These are phyloP conservation scores for Skeletonema tropicum DNA, from an alignment of 108 stramenopile genomes.

Conservation along the genomic window DNA sequence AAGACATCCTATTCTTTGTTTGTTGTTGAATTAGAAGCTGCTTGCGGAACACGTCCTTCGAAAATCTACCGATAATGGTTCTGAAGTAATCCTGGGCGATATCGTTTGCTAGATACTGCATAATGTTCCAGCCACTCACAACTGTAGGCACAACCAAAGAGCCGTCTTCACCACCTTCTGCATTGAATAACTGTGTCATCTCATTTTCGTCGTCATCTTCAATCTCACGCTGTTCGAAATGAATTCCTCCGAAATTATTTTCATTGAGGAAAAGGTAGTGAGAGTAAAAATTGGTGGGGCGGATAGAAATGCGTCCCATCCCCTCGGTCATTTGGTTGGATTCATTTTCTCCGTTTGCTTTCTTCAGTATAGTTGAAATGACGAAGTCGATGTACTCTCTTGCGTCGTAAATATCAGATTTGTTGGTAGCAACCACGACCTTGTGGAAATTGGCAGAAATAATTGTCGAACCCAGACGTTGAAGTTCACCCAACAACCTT, in stretches of 20 bases:
- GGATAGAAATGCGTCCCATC: slow-evolving; percentile 69
- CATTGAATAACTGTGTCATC: slow-evolving; percentile 37
- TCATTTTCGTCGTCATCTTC: slow-evolving; percentile 61
- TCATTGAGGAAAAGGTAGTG: slow-evolving; percentile 93
- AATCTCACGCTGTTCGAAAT: slow-evolving; percentile 67
- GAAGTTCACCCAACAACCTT: slow-evolving; percentile 91
- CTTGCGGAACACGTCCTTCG: slow-evolving; percentile 76
- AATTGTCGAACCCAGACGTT: slow-evolving; percentile 92
- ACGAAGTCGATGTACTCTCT: slow-evolving; percentile 94
- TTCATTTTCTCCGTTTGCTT: slow-evolving; percentile 41
- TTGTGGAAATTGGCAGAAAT: slow-evolving; percentile 90
- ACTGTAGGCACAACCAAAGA: slow-evolving; percentile 73
- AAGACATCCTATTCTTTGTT: slow-evolving; percentile 22
- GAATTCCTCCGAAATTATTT: slow-evolving; percentile 93
- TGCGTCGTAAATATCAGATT: slow-evolving; percentile 79
- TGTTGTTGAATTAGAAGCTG: slow-evolving; percentile 64
- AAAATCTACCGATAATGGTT: slow-evolving; percentile 80
- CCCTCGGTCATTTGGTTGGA: slow-evolving; percentile 49
- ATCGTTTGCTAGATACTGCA: slow-evolving; percentile 80
- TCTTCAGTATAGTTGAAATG: slow-evolving; percentile 76
- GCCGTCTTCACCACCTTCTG: slow-evolving; percentile 16
- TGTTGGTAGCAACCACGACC: slow-evolving; percentile 94
- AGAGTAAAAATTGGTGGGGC: slow-evolving; percentile 72
- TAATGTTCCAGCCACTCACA: slow-evolving; percentile 87
- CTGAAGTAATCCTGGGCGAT: slow-evolving; percentile 87